A percentile compares a stretch with the other conserved stretches of the same genome.
Evolutionary conservation across 1,284 basidiomycete genomes (phyloP).

Genomic region (Tremellales sp.): DNA sequence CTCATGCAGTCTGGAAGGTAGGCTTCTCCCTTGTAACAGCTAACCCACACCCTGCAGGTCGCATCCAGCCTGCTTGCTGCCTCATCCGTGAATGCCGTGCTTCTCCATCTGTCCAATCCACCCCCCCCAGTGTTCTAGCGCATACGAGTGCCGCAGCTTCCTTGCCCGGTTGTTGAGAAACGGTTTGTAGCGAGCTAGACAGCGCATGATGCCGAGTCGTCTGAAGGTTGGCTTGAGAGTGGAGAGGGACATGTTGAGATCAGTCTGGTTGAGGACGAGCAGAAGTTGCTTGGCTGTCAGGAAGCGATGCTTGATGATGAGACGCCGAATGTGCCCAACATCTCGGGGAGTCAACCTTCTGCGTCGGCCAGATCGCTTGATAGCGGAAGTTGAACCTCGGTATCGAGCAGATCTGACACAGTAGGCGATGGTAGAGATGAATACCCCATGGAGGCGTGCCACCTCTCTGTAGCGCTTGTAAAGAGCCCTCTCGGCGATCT

Average conservation of each 20-base stretch:
- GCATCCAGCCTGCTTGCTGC: slow-evolving; percentile 4
- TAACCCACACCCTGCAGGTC: slow-evolving; percentile 8
- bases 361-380: slow-evolving; percentile 2
- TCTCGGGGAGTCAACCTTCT: neutral
- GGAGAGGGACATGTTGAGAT: slow-evolving; percentile 4
- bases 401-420: neutral
- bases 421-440: slow-evolving; percentile 5
- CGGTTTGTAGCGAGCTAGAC: slow-evolving; percentile 11
- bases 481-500: slow-evolving; percentile 4
- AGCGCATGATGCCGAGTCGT: slow-evolving; percentile 5
- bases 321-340: slow-evolving; percentile 1
- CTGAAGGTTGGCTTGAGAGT: slow-evolving; percentile 3
- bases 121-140: slow-evolving; percentile 2
- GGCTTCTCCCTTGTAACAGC: slow-evolving; percentile 4
- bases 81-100: slow-evolving; percentile 15
- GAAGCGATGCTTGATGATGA: neutral
- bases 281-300: neutral
- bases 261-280: neutral
- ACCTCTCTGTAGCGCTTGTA: slow-evolving; percentile 3
- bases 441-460: slow-evolving; percentile 1
- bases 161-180: neutral
- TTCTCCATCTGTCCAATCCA: slow-evolving; percentile 4
- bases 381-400: neutral
- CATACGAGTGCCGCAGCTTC: slow-evolving; percentile 1
- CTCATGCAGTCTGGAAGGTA: slow-evolving; percentile 4